Evolutionary conservation across 352 stramenopile genomes (phyloP), one percentile per base, ranked within the genome.

Genomic region (Globisporangium paroecandrum): DNA sequence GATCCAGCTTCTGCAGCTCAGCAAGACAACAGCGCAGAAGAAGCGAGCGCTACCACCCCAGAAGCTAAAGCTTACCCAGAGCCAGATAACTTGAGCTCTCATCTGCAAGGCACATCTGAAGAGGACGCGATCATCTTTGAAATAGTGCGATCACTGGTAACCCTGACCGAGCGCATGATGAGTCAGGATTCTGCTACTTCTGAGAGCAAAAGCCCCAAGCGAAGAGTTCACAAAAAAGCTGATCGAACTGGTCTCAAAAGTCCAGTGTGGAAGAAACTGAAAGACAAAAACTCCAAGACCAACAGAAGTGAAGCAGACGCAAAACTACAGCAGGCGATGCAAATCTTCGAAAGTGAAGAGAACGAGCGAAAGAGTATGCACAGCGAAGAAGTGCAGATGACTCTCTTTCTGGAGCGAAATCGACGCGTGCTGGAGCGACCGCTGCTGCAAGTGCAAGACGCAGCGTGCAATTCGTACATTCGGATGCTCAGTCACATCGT

Each of bases 401-500:
- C 67, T 5, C 75, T 92, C 36, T 77, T 77, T 36, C 36, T 92
- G 0, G 84, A 92, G 25, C 68, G 79, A 13, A 73, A 68, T 67
- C 70, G 73, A 25, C 73, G 84, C 1, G 46, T 38, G 0, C 3
- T 78, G 7, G 84, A 90, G 61, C 72, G 81, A 27, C 79, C 77
- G 8, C 41, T 80, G 7, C 66, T 92, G 1, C 76, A 78, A 18
- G 47, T 70, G 13, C 78, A 92, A 71, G 82, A 92, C 54, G 22
- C 69, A 32, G 77, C 80, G 1, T 66, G 82, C 36, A 79, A 88
- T 27, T 72, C 72, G 20, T 83, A 87, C 54, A 72, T 85, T 12
- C 77, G 77, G 0, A 71, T 89, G 6, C 63, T 92, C 15, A 76
- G 66, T 3, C 74, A 87, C n/a, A 88, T 83, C 32, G 77, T 82